Evolutionary conservation across 2,329 filamentous ascomycete genomes (phyloP).

Genomic region (Phaeosphaeriaceae sp.): DNA sequence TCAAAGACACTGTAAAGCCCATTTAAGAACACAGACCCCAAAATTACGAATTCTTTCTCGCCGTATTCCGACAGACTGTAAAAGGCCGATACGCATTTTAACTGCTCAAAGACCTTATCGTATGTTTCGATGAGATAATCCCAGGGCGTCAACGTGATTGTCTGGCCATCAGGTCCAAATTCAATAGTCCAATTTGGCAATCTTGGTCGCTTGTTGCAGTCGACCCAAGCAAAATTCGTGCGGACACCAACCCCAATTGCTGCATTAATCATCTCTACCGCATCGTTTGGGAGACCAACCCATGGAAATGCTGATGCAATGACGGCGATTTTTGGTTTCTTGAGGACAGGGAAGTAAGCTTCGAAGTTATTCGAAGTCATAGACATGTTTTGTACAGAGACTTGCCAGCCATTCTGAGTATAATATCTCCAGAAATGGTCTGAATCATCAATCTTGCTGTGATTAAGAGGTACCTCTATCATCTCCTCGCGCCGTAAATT

Average conservation of each 20-base stretch:
- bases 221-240: constrained; percentile 1
- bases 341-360: neutral
- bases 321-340: neutral
- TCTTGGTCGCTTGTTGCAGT: constrained; percentile 4
- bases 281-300: constrained; percentile 2
- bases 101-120: constrained; percentile 4
- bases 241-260: constrained; percentile 3
- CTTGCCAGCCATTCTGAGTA: constrained; percentile 12
- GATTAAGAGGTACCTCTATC: constrained; percentile 13
- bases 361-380: constrained; percentile 1
- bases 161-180: constrained; percentile 5
- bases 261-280: neutral
- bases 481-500: neutral
- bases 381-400: constrained; percentile 6
- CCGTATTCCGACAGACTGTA: neutral
- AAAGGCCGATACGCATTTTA: constrained; percentile 11
- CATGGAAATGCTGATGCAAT: constrained; percentile 4
- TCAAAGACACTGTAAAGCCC: constrained; percentile 12
- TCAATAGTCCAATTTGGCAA: constrained; percentile 7
- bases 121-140: constrained; percentile 12
- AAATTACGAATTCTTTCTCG: constrained; percentile 8
- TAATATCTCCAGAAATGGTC: constrained; percentile 7
- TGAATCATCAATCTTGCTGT: constrained; percentile 3
- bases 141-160: constrained; percentile 14
- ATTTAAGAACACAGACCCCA: constrained; percentile 12